Evolutionary conservation across 768 basidiomycete genomes (phyloP).

Genomic region (Phylloporus sp.): DNA sequence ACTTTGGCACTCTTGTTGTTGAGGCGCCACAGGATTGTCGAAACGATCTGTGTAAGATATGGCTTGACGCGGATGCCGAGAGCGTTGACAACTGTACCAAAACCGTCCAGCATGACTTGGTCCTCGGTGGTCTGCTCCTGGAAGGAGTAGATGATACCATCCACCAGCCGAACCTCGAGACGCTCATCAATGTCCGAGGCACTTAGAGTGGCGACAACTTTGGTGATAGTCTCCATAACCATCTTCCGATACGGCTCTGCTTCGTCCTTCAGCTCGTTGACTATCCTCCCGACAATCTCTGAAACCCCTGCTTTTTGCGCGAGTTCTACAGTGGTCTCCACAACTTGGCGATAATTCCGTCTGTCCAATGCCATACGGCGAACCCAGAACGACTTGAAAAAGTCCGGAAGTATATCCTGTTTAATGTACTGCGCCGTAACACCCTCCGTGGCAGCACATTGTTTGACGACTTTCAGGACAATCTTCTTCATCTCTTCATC

Average conservation of each 20-base stretch:
- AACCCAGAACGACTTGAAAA: conserved; percentile 99
- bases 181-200: conserved; percentile 98
- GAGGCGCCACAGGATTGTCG: conserved; percentile 97
- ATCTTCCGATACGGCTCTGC: conserved; percentile 91
- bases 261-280: conserved; percentile 56
- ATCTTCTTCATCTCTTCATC: conserved; percentile 99
- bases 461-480: conserved; percentile 97
- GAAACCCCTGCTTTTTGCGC: conserved; percentile 96
- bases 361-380: conserved; percentile 96
- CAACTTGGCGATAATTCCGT: conserved; percentile 94
- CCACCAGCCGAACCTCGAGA: conserved; percentile 89
- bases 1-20: conserved; percentile 99
- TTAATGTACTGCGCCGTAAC: conserved; percentile 95
- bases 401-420: conserved; percentile 96
- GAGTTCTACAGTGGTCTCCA: conserved; percentile 97
- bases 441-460: conserved; percentile 97
- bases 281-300: conserved; percentile 86
- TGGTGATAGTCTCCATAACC: conserved; percentile 99
- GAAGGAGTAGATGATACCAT: conserved; percentile 99
- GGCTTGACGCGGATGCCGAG: conserved; percentile 96
- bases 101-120: conserved; percentile 98
- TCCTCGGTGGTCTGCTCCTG: conserved; percentile 99
- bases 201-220: conserved; percentile 88
- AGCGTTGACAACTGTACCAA: conserved; percentile 96
- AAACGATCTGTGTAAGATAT: conserved; percentile 97